Percentiles rank a stretch among this genome's conserved stretches.
These are phyloP conservation scores for Ormosia emarginata DNA, from an alignment of 306 rosid genomes.

Conservation along the genomic window DNA sequence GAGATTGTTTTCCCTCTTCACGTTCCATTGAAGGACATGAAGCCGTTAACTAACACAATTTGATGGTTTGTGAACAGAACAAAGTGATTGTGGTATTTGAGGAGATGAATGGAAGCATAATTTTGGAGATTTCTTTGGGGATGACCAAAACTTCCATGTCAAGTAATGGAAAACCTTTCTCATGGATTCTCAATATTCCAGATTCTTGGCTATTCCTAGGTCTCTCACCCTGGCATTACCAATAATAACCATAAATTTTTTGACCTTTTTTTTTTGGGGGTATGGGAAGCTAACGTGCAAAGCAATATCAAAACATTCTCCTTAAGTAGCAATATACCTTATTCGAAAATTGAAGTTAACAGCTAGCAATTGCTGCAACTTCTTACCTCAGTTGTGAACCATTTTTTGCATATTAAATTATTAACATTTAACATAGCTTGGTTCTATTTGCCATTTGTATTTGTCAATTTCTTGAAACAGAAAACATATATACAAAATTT, in stretches of 20 bases:
- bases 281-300: constrained; percentile 19
- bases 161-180: constrained; percentile 49
- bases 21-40: constrained; percentile 41
- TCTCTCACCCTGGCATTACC: neutral
- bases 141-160: constrained; percentile 38
- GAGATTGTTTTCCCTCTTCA: constrained; percentile 40
- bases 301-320: constrained; percentile 31
- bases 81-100: constrained; percentile 25
- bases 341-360: constrained; percentile 22
- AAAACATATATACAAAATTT: neutral
- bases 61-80: neutral
- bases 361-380: neutral
- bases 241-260: neutral
- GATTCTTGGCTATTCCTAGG: constrained; percentile 36
- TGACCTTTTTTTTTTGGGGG: constrained; percentile 14
- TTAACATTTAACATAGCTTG: neutral
- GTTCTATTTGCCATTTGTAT: neutral
- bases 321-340: constrained; percentile 35
- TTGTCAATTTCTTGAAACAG: neutral
- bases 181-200: constrained; percentile 39
- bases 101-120: neutral
- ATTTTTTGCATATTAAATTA: neutral
- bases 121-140: constrained; percentile 31
- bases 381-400: neutral
- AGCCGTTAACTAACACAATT: neutral